Evolutionary conservation across 192 early-diverging fungal genomes (phyloP), one percentile per base, ranked within the genome.

Genomic region (Coemansia sp.): DNA sequence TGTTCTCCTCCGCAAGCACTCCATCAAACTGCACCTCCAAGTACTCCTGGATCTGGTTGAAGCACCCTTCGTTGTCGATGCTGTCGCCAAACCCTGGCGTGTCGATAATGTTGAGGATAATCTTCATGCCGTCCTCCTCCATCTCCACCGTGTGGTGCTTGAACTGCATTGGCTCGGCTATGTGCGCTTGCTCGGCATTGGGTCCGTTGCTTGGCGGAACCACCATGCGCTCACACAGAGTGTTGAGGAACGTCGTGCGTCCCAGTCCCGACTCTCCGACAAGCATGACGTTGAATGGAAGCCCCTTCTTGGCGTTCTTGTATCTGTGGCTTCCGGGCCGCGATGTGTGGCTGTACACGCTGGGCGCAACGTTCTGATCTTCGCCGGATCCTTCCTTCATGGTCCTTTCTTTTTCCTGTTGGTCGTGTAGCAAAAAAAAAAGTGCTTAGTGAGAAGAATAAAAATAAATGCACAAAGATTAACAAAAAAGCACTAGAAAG

Each of bases 211-310:
- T 85, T 47, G 93, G 84, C 16, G 87, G 79, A 22, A 95, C 84
- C 42, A 92, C 90, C 67, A 72, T 72, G 57, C 86, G 85, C 78
- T 94, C 93, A 83, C 96, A 99, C 41, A 99, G 87, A 9, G 98
- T 97, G 87, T 99, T 99, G 56, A 98, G 89, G 86, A 99, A 98
- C 45, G 98, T 99, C 54, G 95, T 94, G 65, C 97, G 95, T n/a
- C 98, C 98, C 22, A 96, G 88, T 42, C 98, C 98, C 13, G 96
- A 71, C 89, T 78, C 85, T 86, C 96, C 96, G 62, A 94, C 93
- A 48, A 97, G 91, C 94, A 99, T 98, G 56, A 99, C 77, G 83
- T 94, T 98, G 85, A 98, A 96, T 71, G 91, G 90, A 68, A 99
- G 90, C 61, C 95, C 96, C 83, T 96, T 97, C 78, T 95, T 97